Conservation (phyloP, 176 grass and related monocot genomes). For the Eleusine indica region DNA sequence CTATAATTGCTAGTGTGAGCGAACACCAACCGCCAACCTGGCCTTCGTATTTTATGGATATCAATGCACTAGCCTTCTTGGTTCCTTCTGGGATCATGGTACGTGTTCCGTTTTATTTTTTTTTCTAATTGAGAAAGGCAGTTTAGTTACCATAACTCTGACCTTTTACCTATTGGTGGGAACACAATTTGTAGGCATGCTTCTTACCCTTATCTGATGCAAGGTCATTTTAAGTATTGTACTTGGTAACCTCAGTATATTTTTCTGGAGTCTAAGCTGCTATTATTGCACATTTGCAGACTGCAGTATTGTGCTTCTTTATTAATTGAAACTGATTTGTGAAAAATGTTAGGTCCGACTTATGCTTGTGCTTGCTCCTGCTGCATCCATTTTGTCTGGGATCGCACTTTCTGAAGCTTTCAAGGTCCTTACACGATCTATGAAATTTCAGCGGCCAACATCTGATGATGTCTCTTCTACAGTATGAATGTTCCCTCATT, state of each 20-base stretch:
- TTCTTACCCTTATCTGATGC: conserved; percentile 98
- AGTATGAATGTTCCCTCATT: conserved; percentile 58
- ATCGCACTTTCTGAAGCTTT: conserved; percentile 95
- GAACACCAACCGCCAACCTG: conserved; percentile 99
- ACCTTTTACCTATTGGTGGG: too few species aligned
- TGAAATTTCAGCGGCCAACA: conserved; percentile 75
- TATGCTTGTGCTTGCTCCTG: conserved; percentile 99
- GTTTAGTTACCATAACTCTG: too few species aligned
- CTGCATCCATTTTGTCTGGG: conserved; percentile 94
- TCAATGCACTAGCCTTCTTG: conserved; percentile 93
- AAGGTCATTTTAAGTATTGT: conserved; percentile 90
- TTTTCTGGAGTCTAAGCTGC: conserved; percentile 94
- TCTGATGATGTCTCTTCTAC: conserved; percentile 51
- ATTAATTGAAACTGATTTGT: not conserved
- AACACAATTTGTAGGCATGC: conserved; percentile 55
- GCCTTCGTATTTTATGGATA: conserved; percentile 99
- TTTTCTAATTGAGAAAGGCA: not conserved
- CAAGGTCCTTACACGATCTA: conserved; percentile 74
- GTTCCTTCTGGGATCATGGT: conserved; percentile 95
- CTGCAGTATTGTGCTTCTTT: not conserved
- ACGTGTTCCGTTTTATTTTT: conserved; percentile 34
- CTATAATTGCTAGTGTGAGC: conserved; percentile 98
- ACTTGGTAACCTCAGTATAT: conserved; percentile 91
- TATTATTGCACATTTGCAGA: not conserved
- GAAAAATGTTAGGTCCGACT: conserved; percentile 69